Evolutionary conservation across 305 asterid species (phyloP), one percentile per base, ranked within the genome.

Genomic region (Rubia peregrina): DNA sequence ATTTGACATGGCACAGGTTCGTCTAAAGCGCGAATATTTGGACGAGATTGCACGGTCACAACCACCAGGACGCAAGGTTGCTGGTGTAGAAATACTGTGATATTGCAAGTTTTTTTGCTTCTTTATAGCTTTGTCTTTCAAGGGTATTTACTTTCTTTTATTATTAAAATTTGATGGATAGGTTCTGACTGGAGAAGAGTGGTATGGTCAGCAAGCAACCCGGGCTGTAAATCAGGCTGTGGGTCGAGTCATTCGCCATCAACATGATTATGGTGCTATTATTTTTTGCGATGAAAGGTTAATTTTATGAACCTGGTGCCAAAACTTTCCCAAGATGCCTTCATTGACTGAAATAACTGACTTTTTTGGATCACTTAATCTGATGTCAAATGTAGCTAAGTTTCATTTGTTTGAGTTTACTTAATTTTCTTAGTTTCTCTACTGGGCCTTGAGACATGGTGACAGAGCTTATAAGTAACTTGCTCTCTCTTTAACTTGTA

Each of bases 171-270:
- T 61, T 41, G 43, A 66, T 72, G 62, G 69, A 75, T 82, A 94
- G 96, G 92, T 84, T 77, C 82, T 94, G 78, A 87, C 87, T 64
- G 99, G 99, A 74, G 99, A 89, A 83, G 96, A 86, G 77, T 94
- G 99, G 99, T 94, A 94, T 75, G 86, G 90, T 76, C 99, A 94
- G 76, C 96, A 94, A 87, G 97, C 98, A 77, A 85, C 87, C 38
- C 82, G 99, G 64, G 99, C 98, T 64, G 96, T 94, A 71, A 94
- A 94, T 84, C 99, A 94, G 90, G 98, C 99, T 67, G 95, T 94
- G 44, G 99, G 99, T 67, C 98, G 99, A 67, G 98, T 94, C 79
- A 91, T 94, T 79, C 99, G 99, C 76, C 99, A 94, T 79, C 87
- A 73, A 76, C 90, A 91, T 88, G 99, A 94, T 88, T 91, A 88